Base-by-base conservation (phyloP, 2,329 filamentous ascomycete species). In the Cordyceps tenuipes region DNA sequence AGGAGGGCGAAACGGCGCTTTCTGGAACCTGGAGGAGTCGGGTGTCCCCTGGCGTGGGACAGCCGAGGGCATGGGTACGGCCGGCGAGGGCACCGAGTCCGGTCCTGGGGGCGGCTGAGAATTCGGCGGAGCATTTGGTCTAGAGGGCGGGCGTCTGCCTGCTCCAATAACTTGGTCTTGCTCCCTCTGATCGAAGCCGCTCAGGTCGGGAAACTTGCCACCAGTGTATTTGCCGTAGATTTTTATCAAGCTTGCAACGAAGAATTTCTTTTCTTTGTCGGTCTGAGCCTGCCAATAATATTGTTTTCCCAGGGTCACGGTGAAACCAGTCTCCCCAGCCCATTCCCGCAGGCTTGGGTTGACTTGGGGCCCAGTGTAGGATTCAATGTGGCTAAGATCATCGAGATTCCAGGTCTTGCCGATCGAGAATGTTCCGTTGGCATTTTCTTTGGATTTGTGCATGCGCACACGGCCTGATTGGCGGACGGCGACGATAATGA, bases 331-430 rank as follows among this genome's bases (percentile, higher is more conserved):
- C 61, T 87, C 87, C 57, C 88, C 87, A 23, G 91, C 93, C 89
- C 90, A 96, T 70, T 88, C 74, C 81, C 88, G 73, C 79, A 82
- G 65, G 76, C 82, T 71, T 64, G 87, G 66, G 73, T 79, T 69
- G 79, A 82, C 69, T 71, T 78, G 75, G 21, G 83, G 72, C 48
- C 86, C 81, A 7, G 85, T 87, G 69, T 87, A 97, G 29, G 91
- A 94, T 71, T 96, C 89, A 65, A 99, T 89, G 50, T 83, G 81
- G 5, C 83, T 82, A 53, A 99, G 77, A 70, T 99, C 94, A 73
- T 97, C 93, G 66, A 99, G 82, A 71, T 92, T 89, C 94, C 94
- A 99, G 3, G 94, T 96, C 77, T 99, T 99, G 65, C 94, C 94
- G 66, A 99, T 96, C 21, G 93, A 97, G 73, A 97, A 99, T 26